Conservation (phyloP, 169 alveolate genomes). For the Cryptosporidium parvum region DNA sequence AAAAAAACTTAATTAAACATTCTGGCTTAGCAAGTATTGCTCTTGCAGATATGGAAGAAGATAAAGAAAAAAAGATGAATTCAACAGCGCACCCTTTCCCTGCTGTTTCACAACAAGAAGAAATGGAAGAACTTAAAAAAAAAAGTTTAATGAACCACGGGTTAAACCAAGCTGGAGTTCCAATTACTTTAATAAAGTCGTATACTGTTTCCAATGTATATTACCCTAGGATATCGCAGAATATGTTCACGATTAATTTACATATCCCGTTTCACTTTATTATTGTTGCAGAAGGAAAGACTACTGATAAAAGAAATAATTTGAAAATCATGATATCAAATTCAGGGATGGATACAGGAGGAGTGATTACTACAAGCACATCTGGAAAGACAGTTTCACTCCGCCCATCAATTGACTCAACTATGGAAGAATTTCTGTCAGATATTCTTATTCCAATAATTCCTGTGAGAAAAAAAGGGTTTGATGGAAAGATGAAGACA, state of each 20-base stretch:
- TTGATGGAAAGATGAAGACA: conserved; percentile 47
- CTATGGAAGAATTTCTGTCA: conserved; percentile 80
- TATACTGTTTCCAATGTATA: conserved; percentile 81
- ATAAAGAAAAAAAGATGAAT: conserved; percentile 13
- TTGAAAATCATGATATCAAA: conserved; percentile 59
- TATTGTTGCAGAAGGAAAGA: conserved; percentile 85
- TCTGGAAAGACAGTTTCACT: conserved; percentile 50
- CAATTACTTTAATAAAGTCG: conserved; percentile 80
- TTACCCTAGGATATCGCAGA: conserved; percentile 81
- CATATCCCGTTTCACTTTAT: conserved; percentile 87
- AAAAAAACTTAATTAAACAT: conserved; percentile 38
- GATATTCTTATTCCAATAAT: conserved; percentile 81
- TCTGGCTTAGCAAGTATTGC: conserved; percentile 74
- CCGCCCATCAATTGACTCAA: conserved; percentile 82
- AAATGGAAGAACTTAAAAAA: conserved; percentile 66
- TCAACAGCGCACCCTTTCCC: conserved; percentile 58
- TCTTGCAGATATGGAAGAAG: conserved; percentile 65
- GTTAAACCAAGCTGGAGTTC: conserved; percentile 81
- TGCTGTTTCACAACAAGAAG: conserved; percentile 42
- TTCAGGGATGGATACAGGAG: conserved; percentile 59
- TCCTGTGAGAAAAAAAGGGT: conserved; percentile 79
- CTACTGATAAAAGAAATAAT: conserved; percentile 76
- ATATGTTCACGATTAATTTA: conserved; percentile 81
- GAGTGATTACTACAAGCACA: conserved; percentile 39
- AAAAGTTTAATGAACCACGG: conserved; percentile 66